These are phyloP conservation scores for Phytophthora lateralis DNA, from an alignment of 352 stramenopile species.

Conservation along the genomic window DNA sequence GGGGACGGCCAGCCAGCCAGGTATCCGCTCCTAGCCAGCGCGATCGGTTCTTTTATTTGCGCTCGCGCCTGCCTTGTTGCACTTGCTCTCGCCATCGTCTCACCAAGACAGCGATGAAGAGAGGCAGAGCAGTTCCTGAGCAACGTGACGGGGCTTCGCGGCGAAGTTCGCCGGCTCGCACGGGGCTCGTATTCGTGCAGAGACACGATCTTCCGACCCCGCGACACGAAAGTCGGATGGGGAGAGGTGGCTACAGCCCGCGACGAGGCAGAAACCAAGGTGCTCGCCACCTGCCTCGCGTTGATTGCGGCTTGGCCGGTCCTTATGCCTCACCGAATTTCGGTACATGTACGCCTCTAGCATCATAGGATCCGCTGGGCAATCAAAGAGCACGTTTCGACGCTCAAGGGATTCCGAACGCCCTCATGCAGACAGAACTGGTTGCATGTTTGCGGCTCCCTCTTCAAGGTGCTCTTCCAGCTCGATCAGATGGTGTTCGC, in stretches of 20 bases:
- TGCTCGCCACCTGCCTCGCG: background rate
- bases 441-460: constrained; percentile 8
- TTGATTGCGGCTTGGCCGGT: constrained; percentile 10
- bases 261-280: constrained; percentile 33
- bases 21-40: constrained; percentile 29
- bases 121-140: constrained; percentile 14
- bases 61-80: constrained; percentile 5
- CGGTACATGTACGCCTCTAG: background rate
- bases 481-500: background rate
- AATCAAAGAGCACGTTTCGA: background rate
- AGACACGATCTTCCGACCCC: constrained; percentile 36
- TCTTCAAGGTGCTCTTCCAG: background rate
- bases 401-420: constrained; percentile 5
- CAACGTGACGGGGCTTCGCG: constrained; percentile 21
- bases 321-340: constrained; percentile 26
- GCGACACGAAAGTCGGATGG: constrained; percentile 26
- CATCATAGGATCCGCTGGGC: constrained; percentile 1
- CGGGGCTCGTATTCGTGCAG: constrained; percentile 25
- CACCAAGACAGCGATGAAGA: constrained; percentile 25
- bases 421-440: constrained; percentile 17
- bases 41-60: constrained; percentile 27
- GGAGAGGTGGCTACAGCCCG: constrained; percentile 32
- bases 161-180: constrained; percentile 23
- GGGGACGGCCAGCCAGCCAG: constrained; percentile 3
- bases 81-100: constrained; percentile 20